phyloP scores from a whole-genome alignment of 1,284 basidiomycete genomes.

The Fistulinella cinereoalba region DNA sequence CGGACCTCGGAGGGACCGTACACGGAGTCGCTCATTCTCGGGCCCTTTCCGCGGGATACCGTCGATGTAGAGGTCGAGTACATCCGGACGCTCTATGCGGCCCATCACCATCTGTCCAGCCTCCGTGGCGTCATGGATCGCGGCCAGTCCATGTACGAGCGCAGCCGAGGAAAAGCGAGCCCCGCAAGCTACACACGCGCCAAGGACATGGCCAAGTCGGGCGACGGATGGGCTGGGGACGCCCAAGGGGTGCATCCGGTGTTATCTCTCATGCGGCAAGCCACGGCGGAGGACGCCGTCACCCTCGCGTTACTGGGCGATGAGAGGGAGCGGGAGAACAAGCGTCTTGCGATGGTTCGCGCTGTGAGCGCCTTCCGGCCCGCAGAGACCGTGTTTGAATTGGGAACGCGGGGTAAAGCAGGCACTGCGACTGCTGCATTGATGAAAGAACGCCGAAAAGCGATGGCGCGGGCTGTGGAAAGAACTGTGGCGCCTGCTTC shows the following conservation, averaged over 20 bases:
- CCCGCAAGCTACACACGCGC: constrained; percentile 84
- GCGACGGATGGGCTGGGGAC: constrained; percentile 68
- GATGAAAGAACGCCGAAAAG: constrained; percentile 88
- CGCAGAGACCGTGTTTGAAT: constrained; percentile 89
- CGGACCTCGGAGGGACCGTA: constrained; percentile 56
- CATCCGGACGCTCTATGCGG: constrained; percentile 64
- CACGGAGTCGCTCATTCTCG: constrained; percentile 73
- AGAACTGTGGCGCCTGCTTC: constrained; percentile 42
- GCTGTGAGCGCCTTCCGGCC: constrained; percentile 84
- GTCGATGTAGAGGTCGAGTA: constrained; percentile 88
- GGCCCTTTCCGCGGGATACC: constrained; percentile 77
- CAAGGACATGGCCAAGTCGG: constrained; percentile 81
- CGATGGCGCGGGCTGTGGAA: constrained; percentile 62
- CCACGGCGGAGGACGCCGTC: constrained; percentile 33
- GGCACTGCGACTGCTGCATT: constrained; percentile 63
- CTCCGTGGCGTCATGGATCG: constrained; percentile 86
- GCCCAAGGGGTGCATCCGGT: constrained; percentile 68
- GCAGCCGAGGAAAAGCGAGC: constrained; percentile 88
- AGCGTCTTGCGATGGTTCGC: constrained; percentile 68
- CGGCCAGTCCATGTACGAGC: constrained; percentile 93
- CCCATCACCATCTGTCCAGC: constrained; percentile 66
- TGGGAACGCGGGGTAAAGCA: constrained; percentile 71
- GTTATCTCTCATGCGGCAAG: constrained; percentile 39
- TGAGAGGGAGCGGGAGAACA: constrained; percentile 44
- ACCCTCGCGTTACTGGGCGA: constrained; percentile 18